Evolutionary conservation across 148 eudicot species (phyloP).

Genomic region (Pharnaceum exiguum): DNA sequence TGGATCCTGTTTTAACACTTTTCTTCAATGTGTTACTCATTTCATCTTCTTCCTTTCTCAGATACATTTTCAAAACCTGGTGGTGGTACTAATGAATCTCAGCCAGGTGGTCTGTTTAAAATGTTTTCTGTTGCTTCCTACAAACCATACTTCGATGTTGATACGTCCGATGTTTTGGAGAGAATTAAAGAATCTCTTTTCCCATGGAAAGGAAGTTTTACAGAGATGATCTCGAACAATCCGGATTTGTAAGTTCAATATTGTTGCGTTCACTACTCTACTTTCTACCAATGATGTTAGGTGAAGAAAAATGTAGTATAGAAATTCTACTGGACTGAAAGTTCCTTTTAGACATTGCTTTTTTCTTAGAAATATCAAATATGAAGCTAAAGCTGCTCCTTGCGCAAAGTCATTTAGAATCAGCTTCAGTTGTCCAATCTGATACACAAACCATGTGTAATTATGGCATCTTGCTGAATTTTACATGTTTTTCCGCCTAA

Average conservation of each 20-base stretch:
- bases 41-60: conserved; percentile 26
- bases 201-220: conserved; percentile 84
- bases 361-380: too few species aligned
- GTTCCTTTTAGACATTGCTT: too few species aligned
- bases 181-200: conserved; percentile 91
- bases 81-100: conserved; percentile 62
- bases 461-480: too few species aligned
- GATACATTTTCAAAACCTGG: conserved; percentile 80
- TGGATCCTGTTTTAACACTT: background rate
- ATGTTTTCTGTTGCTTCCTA: conserved; percentile 69
- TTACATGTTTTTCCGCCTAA: too few species aligned
- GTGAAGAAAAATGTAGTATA: too few species aligned
- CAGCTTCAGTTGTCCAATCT: too few species aligned
- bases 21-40: background rate
- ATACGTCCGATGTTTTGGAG: conserved; percentile 88
- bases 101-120: conserved; percentile 78
- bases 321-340: too few species aligned
- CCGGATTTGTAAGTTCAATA: conserved; percentile 77
- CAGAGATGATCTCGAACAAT: conserved; percentile 71
- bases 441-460: too few species aligned
- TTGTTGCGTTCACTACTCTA: too few species aligned
- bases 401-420: too few species aligned
- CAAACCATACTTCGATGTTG: conserved; percentile 91
- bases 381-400: too few species aligned
- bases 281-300: too few species aligned